Percentiles rank a stretch among this genome's conserved stretches.
These are phyloP conservation scores for Obelidium mucronatum DNA, from an alignment of 192 early-diverging fungal genomes.

Conservation along the genomic window DNA sequence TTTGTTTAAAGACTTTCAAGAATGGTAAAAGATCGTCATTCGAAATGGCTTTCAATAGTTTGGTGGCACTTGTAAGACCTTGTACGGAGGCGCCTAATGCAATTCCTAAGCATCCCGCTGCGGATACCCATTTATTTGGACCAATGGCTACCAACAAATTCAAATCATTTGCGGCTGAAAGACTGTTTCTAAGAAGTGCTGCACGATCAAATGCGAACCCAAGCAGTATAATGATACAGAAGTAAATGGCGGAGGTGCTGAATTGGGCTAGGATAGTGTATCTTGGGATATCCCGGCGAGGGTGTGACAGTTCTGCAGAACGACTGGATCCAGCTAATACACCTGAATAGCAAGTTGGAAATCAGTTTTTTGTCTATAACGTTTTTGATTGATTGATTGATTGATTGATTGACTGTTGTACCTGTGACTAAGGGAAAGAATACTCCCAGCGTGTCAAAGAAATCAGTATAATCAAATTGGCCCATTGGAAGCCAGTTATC, in stretches of 20 bases:
- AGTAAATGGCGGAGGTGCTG: slow-evolving; percentile 28
- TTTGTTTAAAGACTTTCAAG: slow-evolving; percentile 20
- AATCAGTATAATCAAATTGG: background rate
- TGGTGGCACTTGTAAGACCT: slow-evolving; percentile 17
- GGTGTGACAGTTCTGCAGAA: slow-evolving; percentile 24
- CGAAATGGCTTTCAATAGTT: slow-evolving; percentile 38
- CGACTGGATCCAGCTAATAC: slow-evolving; percentile 36
- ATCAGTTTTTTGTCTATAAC: too few relatives aligned
- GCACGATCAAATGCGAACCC: slow-evolving; percentile 11
- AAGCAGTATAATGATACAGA: slow-evolving; percentile 28
- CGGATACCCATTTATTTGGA: slow-evolving; percentile 25
- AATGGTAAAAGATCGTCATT: slow-evolving; percentile 36
- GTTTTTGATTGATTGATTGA: background rate
- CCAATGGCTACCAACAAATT: slow-evolving; percentile 19
- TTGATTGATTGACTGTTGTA: too few relatives aligned
- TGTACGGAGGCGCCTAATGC: slow-evolving; percentile 28
- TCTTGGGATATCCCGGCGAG: slow-evolving; percentile 34
- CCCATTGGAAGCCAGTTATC: slow-evolving; percentile 16
- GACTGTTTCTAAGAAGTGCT: slow-evolving; percentile 1
- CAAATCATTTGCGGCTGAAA: background rate
- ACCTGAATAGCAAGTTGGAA: too few relatives aligned
- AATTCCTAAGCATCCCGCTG: slow-evolving; percentile 20
- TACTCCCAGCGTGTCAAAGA: slow-evolving; percentile 32
- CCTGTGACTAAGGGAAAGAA: slow-evolving; percentile 39
- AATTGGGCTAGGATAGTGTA: slow-evolving; percentile 35